Evolutionary conservation across 768 basidiomycete species (phyloP).

Genomic region (Tylopilus balloui): DNA sequence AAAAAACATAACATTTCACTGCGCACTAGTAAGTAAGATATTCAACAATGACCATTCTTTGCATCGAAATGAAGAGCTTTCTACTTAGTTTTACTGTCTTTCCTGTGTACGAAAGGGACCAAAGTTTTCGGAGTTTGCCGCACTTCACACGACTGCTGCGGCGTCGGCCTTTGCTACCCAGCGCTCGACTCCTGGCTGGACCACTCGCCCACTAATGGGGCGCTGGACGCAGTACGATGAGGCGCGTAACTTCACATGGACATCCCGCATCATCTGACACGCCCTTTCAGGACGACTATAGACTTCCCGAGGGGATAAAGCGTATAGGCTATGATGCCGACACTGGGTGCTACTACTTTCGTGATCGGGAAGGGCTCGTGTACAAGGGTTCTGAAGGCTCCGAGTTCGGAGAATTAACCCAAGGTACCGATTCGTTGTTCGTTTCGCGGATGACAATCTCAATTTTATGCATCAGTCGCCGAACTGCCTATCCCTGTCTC

Average conservation of each 20-base stretch:
- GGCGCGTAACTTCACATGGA: constrained; percentile 5
- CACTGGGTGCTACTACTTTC: constrained; percentile 60
- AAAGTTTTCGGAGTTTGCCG: constrained; percentile 26
- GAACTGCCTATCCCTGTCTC: constrained; percentile 27
- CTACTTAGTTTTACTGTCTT: too few species aligned
- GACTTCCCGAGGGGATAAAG: constrained; percentile 49
- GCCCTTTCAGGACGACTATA: constrained; percentile 42
- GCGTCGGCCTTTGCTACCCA: constrained; percentile 5
- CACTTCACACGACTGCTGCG: neutral
- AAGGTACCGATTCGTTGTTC: constrained; percentile 29
- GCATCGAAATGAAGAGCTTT: too few species aligned
- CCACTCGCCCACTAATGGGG: constrained; percentile 27
- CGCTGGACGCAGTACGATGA: constrained; percentile 39
- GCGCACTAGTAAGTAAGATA: too few species aligned
- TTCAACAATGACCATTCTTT: neutral
- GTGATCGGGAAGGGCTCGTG: constrained; percentile 46
- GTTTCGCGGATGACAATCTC: neutral
- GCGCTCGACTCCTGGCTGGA: constrained; percentile 18
- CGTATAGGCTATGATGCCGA: constrained; percentile 78
- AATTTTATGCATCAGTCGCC: constrained; percentile 22
- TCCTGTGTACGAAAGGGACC: neutral
- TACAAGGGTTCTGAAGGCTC: constrained; percentile 61
- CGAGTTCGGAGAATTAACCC: constrained; percentile 50
- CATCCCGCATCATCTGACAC: neutral
- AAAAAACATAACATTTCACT: neutral